Conservation (phyloP, 2,329 filamentous ascomycete species). For the Trichoderma gracile region DNA sequence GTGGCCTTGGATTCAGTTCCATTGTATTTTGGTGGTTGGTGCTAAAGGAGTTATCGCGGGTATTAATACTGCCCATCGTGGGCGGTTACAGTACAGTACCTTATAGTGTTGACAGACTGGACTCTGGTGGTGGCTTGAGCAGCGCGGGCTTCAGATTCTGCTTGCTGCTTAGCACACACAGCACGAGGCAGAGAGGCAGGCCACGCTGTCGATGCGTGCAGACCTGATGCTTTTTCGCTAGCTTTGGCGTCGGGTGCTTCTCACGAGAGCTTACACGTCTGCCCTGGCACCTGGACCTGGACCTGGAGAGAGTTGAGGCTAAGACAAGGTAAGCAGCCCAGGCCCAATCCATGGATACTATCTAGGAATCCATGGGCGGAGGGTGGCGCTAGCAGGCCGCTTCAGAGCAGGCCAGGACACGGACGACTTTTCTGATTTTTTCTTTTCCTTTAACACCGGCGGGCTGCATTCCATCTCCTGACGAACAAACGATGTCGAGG, state of each 20-base stretch:
- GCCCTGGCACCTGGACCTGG: slow-evolving; percentile 7
- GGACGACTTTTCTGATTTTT: not conserved
- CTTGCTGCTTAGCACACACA: too few species aligned
- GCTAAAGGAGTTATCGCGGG: not conserved
- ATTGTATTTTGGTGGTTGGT: not conserved
- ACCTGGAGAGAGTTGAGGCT: not conserved
- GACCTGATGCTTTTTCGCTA: not conserved
- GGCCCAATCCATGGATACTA: too few species aligned
- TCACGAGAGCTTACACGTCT: slow-evolving; percentile 3
- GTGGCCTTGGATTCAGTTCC: not conserved
- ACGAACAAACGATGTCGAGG: not conserved
- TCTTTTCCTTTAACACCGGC: not conserved
- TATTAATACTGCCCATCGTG: too few species aligned
- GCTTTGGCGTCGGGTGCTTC: not conserved
- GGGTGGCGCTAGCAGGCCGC: slow-evolving; percentile 6
- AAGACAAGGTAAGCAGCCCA: not conserved
- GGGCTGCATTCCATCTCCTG: slow-evolving; percentile 10
- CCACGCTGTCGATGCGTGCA: not conserved
- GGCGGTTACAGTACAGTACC: too few species aligned
- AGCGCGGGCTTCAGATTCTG: too few species aligned
- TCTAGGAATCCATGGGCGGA: too few species aligned
- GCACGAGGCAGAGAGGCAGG: not conserved
- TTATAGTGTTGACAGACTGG: too few species aligned
- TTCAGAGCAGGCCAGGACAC: not conserved
- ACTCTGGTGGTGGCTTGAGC: too few species aligned